Conservation (phyloP, 495 filamentous ascomycete genomes). For the Tirmania nivea region DNA sequence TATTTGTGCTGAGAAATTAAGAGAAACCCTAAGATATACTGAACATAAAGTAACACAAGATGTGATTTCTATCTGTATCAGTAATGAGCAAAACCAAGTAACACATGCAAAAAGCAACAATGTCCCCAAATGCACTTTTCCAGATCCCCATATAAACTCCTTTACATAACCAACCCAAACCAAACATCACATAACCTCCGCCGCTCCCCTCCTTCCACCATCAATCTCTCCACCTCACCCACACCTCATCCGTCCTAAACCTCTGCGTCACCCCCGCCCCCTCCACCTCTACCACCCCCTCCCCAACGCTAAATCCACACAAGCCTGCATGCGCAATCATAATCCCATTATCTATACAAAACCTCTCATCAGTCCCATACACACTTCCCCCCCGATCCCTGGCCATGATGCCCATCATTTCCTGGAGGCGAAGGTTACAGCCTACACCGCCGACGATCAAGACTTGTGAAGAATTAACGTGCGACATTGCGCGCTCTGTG, state of each 20-base stretch:
- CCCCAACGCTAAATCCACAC: conserved; percentile 54
- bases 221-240: conserved; percentile 70
- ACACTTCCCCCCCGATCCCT: conserved; percentile 69
- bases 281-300: conserved; percentile 36
- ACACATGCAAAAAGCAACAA: too few species aligned
- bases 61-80: too few species aligned
- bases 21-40: too few species aligned
- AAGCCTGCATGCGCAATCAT: conserved; percentile 98
- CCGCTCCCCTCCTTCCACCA: too few species aligned
- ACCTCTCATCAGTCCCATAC: conserved; percentile 67
- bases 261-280: conserved; percentile 83
- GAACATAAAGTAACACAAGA: too few species aligned
- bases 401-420: conserved; percentile 99
- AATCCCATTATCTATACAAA: conserved; percentile 97
- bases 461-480: conserved; percentile 76
- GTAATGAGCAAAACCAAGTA: too few species aligned
- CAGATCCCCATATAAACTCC: too few species aligned
- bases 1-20: too few species aligned
- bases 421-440: conserved; percentile 85
- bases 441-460: conserved; percentile 94
- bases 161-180: too few species aligned
- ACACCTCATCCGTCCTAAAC: conserved; percentile 86
- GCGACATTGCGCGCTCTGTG: conserved; percentile 94
- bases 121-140: too few species aligned
- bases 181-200: too few species aligned